Base-by-base conservation (phyloP, 1,284 basidiomycete genomes). In the Ustilago xerochloae region DNA sequence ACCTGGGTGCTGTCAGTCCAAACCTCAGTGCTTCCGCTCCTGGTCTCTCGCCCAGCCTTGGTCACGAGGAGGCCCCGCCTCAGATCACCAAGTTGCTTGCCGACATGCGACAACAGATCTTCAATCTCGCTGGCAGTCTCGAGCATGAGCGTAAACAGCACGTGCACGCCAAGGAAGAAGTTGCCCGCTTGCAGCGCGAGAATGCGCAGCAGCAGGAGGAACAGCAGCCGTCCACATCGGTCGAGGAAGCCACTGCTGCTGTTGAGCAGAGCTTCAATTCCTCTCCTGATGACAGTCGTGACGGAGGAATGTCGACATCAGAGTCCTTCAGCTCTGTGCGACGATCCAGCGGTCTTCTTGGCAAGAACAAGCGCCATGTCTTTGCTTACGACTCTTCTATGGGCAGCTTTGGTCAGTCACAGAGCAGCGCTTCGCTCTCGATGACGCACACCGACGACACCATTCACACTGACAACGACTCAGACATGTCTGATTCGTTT, bases 71-170 rank as follows among this genome's bases (percentile, higher is more conserved):
- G 2, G 62, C 60, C 13, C 56, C 75, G 16, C 76, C 78, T 6
- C 72, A 79, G 58, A 78, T 82, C 29, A 73, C 81, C 22, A 75
- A 78, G 62, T 63, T 84, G 47, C 73, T 84, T n/a, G 64, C 68
- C 0, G 77, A 83, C 26, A 82, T 84, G 81, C 77, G 81, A 9
- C 80, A 84, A 71, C 82, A 84, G 71, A 84, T 83, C 67, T 76
- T 84, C 52, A 82, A 76, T 46, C 64, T 84, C 13, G 80, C 80
- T 20, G 77, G 77, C 32, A 77, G 68, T n/a, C 75, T 84, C 6
- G 75, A 81, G 59, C 74, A 81, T 28, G 82, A 84, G 75, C 64
- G 80, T 12, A 76, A 74, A 48, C 72, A 79, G 63, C 82, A 83
- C 49, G 35, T 68, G 18, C 58, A 64, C n/a, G 66, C 75, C 22